Conservation (phyloP, 305 asterid genomes). For the Fraxinus sp. region DNA sequence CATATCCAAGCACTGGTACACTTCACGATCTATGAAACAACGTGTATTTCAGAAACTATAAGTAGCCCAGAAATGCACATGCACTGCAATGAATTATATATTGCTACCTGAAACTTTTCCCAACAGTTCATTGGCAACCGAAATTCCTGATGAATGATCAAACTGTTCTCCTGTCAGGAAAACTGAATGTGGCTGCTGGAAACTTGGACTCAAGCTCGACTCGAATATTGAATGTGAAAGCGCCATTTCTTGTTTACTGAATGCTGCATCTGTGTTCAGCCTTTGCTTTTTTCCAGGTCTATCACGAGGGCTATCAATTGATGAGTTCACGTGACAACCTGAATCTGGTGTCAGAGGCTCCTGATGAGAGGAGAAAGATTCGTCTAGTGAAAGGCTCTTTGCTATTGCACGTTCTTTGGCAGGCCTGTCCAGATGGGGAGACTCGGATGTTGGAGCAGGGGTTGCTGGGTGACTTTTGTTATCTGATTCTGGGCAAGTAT, state of each 20-base stretch:
- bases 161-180: conserved; percentile 42
- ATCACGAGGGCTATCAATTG: conserved; percentile 47
- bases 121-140: conserved; percentile 34
- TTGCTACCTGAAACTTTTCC: conserved; percentile 37
- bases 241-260: conserved; percentile 39
- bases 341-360: conserved; percentile 92
- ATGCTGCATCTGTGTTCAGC: conserved; percentile 28
- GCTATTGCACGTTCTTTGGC: conserved; percentile 42
- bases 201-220: conserved; percentile 59
- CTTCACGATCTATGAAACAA: not conserved
- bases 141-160: conserved; percentile 35
- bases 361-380: conserved; percentile 69
- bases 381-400: conserved; percentile 68
- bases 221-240: conserved; percentile 52
- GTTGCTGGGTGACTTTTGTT: conserved; percentile 70
- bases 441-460: conserved; percentile 77
- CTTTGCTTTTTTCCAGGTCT: conserved; percentile 58
- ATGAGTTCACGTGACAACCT: conserved; percentile 43
- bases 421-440: conserved; percentile 56
- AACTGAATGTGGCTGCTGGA: conserved; percentile 51
- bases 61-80: not conserved
- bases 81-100: conserved; percentile 25
- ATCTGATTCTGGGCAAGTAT: conserved; percentile 49
- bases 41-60: conserved; percentile 25
- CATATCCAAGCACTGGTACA: not conserved